Evolutionary conservation across 148 eudicot genomes (phyloP).

Genomic region (Chenopodium album): DNA sequence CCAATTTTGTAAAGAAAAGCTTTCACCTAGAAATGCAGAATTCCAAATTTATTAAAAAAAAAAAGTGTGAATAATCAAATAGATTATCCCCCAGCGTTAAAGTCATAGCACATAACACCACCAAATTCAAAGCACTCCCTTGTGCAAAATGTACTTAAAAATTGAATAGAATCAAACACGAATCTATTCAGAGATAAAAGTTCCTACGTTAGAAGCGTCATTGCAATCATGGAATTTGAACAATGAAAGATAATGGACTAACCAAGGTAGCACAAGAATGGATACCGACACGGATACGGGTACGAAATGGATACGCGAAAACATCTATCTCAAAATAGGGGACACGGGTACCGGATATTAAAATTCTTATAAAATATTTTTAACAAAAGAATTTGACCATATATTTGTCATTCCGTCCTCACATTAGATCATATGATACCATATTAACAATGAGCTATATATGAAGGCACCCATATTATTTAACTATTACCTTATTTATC

Average conservation of each 20-base stretch:
- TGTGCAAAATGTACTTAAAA: not conserved
- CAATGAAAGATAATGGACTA: not conserved
- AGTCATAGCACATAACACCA: not conserved
- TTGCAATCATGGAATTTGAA: not conserved
- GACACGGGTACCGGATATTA: too few relatives aligned
- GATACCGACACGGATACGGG: not conserved
- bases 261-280: not conserved
- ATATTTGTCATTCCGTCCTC: too few relatives aligned
- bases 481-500: too few relatives aligned
- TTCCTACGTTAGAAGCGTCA: not conserved
- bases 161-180: not conserved
- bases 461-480: too few relatives aligned
- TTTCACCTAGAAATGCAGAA: not conserved
- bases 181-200: not conserved
- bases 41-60: too few relatives aligned
- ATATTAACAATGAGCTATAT: too few relatives aligned
- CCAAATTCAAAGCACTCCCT: not conserved
- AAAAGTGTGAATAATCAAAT: not conserved
- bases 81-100: not conserved
- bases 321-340: too few relatives aligned
- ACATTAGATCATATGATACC: too few relatives aligned
- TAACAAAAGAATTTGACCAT: too few relatives aligned
- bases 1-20: not conserved
- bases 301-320: too few relatives aligned
- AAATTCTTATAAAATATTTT: too few relatives aligned